Percentiles rank a stretch among this genome's conserved stretches.
Evolutionary conservation across 768 basidiomycete genomes (phyloP).

Genomic region (Mrakia gelida): DNA sequence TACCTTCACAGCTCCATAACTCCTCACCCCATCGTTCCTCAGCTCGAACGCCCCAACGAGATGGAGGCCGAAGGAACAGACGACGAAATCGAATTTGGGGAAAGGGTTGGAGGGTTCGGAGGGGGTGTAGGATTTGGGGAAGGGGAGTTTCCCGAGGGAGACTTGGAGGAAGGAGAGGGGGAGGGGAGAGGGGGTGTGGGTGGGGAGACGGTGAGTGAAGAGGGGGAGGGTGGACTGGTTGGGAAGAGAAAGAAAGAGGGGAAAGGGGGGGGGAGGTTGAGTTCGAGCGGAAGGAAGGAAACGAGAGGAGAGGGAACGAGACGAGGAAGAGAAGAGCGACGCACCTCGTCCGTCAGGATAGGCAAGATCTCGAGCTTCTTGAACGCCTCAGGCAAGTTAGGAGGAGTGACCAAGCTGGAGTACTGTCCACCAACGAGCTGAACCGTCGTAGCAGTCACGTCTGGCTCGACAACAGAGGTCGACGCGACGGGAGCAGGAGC

Average conservation of each 20-base stretch:
- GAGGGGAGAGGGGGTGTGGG: not conserved
- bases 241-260: constrained; percentile 43
- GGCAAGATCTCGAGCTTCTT: constrained; percentile 24
- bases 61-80: constrained; percentile 73
- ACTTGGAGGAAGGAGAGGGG: constrained; percentile 61
- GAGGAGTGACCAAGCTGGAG: constrained; percentile 44
- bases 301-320: constrained; percentile 31
- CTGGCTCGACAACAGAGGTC: constrained; percentile 52
- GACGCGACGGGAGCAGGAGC: constrained; percentile 42
- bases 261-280: too few relatives aligned
- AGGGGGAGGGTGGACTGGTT: constrained; percentile 42
- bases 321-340: constrained; percentile 55
- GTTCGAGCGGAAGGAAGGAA: constrained; percentile 58
- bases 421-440: constrained; percentile 30
- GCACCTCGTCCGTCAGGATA: constrained; percentile 25
- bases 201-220: constrained; percentile 3
- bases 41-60: constrained; percentile 50
- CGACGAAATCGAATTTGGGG: constrained; percentile 55
- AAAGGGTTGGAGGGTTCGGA: constrained; percentile 20
- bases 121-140: constrained; percentile 33
- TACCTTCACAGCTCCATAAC: constrained; percentile 17
- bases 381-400: constrained; percentile 16
- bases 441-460: not conserved
- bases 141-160: constrained; percentile 56
- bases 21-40: constrained; percentile 3